Evolutionary conservation across 768 basidiomycete genomes (phyloP), one percentile per base, ranked within the genome.

Genomic region (Crepidotus variabilis): DNA sequence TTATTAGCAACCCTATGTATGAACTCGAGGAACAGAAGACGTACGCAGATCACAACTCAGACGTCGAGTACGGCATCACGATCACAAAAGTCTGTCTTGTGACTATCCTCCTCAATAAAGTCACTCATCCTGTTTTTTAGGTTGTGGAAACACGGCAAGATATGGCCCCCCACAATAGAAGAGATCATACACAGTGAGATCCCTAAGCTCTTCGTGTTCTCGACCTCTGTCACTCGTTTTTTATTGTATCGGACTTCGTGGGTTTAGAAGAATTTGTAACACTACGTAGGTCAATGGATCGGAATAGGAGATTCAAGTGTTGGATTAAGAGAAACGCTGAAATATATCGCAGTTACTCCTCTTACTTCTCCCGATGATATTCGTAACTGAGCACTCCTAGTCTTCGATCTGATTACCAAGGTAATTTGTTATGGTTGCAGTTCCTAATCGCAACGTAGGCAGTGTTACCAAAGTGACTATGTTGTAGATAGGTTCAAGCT

Each of bases 101-200:
- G 21, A 10, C 11, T 24, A 34, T 51, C 20, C 28, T 24, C 22
- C 22, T 20, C 20, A 2, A 45, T 1, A n/a, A 47, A 23, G 32
- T 22, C 48, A 13, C 8, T 54, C 32, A 14, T 33, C 11, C 6
- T n/a, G 16, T 28, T 39, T 13, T 45, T 3, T 50, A 76, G 75
- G 71, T 76, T 47, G 65, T 75, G 14, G 73, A 76, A 60, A 72
- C 65, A 7, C 62, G 70, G 22, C 57, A 71, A 56, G 74, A 72
- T 47, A 20, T 43, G 13, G 66, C 66, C 1, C 35, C 51, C 11
- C 66, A 65, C 16, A 51, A 24, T 39, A 50, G 46, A 51, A 24
- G 52, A 32, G 28, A 51, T 43, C 58, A 54, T 32, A 61, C 60
- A 10, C 62, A 63, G 50, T 63, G 60, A 59, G 46, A 35, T 16